phyloP scores from a whole-genome alignment of 2,329 filamentous ascomycete species.

The Fusarium foetens region DNA sequence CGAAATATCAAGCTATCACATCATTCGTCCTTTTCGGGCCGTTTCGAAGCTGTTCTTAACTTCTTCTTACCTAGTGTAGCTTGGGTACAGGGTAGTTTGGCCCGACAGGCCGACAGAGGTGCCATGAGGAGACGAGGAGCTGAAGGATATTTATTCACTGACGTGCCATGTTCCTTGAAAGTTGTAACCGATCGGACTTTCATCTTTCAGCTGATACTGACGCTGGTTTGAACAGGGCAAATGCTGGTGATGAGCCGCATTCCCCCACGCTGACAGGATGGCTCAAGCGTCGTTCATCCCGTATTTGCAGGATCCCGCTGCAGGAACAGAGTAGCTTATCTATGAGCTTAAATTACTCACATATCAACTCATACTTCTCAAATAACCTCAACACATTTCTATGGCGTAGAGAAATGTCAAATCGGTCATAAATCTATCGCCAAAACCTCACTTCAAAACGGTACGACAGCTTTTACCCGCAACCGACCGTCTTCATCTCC shows the following conservation, averaged over 20 bases:
- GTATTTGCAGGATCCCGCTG: not conserved
- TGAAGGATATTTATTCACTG: not conserved
- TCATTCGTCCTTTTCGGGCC: not conserved
- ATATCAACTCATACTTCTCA: not conserved
- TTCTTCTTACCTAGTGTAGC: not conserved
- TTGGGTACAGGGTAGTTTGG: not conserved
- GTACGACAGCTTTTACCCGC: not conserved
- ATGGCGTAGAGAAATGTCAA: not conserved
- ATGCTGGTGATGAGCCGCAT: not conserved
- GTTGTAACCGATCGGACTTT: not conserved
- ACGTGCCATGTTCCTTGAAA: not conserved
- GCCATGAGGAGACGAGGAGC: not conserved
- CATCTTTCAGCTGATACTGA: accelerated
- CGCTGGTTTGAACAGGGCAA: not conserved
- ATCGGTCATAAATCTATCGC: accelerated
- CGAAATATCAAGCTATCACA: too few relatives aligned
- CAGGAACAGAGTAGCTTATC: not conserved
- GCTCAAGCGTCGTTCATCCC: not conserved
- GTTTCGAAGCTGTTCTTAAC: not conserved
- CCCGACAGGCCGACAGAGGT: not conserved
- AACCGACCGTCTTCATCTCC: not conserved
- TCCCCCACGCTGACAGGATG: not conserved
- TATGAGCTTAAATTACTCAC: not conserved
- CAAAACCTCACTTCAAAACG: not conserved
- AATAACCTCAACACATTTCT: too few relatives aligned